Evolutionary conservation across 192 early-diverging fungal species (phyloP).

Genomic region (Coemansia sp.): DNA sequence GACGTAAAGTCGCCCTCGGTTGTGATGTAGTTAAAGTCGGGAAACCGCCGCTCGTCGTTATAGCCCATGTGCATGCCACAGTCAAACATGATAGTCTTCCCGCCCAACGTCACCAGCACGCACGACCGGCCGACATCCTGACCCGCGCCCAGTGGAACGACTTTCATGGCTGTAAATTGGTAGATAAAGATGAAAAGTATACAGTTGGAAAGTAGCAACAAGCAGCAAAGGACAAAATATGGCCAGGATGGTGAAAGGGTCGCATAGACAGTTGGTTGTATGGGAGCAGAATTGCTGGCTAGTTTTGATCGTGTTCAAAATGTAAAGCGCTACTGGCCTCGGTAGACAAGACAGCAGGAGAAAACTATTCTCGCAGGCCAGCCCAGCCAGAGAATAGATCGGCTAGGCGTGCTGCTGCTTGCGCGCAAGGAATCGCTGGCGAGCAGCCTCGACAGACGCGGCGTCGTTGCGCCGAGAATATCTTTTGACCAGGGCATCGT

Average conservation of each 20-base stretch:
- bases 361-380: too few species aligned
- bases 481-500: constrained; percentile 12
- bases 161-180: constrained; percentile 38
- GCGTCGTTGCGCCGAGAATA: constrained; percentile 41
- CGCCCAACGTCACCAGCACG: constrained; percentile 71
- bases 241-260: too few species aligned
- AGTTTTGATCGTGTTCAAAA: neutral
- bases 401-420: constrained; percentile 3
- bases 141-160: constrained; percentile 68
- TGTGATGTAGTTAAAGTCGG: constrained; percentile 92
- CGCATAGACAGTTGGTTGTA: neutral
- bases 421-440: constrained; percentile 26
- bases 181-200: neutral
- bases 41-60: constrained; percentile 87
- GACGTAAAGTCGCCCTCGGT: constrained; percentile 75
- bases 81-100: constrained; percentile 88
- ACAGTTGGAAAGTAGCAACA: neutral
- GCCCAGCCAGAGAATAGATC: too few species aligned
- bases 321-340: neutral
- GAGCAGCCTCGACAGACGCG: constrained; percentile 24
- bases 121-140: constrained; percentile 89
- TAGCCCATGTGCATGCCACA: constrained; percentile 96
- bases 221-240: too few species aligned
- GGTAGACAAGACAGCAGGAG: neutral
- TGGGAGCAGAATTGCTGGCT: neutral